A percentile compares a stretch with the other conserved stretches of the same genome.
Conservation (phyloP, 1,139 yeast species). For the Geotrichum candidum region DNA sequence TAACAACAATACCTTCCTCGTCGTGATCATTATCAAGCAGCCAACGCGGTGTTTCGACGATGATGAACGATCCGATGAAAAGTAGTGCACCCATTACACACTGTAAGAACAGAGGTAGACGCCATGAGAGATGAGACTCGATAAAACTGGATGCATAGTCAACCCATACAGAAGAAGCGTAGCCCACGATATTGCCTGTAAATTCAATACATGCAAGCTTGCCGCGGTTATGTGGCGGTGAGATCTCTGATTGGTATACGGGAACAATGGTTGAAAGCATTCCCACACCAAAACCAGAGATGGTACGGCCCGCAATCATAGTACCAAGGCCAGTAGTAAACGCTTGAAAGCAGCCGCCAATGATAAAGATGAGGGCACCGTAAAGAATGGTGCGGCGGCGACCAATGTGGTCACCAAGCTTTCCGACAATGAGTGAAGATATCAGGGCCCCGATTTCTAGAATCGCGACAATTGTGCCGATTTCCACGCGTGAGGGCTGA, state of each 20-base stretch:
- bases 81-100: slow-evolving; percentile 66
- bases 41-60: slow-evolving; percentile 90
- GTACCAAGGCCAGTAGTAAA: slow-evolving; percentile 44
- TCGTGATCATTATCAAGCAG: slow-evolving; percentile 81
- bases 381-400: slow-evolving; percentile 73
- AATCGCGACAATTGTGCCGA: slow-evolving; percentile 81
- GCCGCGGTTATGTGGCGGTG: slow-evolving; percentile 86
- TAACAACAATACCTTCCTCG: slow-evolving; percentile 77
- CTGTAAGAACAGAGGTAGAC: slow-evolving; percentile 72
- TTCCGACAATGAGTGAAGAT: slow-evolving; percentile 71
- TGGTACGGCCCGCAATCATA: slow-evolving; percentile 67
- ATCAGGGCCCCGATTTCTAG: slow-evolving; percentile 78
- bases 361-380: slow-evolving; percentile 73
- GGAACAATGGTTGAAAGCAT: slow-evolving; percentile 92
- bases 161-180: slow-evolving; percentile 83
- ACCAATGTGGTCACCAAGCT: slow-evolving; percentile 73
- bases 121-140: slow-evolving; percentile 58
- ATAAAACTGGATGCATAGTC: slow-evolving; percentile 74
- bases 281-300: slow-evolving; percentile 87
- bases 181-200: slow-evolving; percentile 86
- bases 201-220: slow-evolving; percentile 86
- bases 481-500: slow-evolving; percentile 59
- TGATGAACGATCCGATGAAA: slow-evolving; percentile 64
- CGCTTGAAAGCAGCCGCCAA: slow-evolving; percentile 78
- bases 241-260: slow-evolving; percentile 84